Percentiles rank a stretch among this genome's conserved stretches.
phyloP scores from a whole-genome alignment of 2,329 filamentous ascomycete genomes.

The Fusarium sp. region DNA sequence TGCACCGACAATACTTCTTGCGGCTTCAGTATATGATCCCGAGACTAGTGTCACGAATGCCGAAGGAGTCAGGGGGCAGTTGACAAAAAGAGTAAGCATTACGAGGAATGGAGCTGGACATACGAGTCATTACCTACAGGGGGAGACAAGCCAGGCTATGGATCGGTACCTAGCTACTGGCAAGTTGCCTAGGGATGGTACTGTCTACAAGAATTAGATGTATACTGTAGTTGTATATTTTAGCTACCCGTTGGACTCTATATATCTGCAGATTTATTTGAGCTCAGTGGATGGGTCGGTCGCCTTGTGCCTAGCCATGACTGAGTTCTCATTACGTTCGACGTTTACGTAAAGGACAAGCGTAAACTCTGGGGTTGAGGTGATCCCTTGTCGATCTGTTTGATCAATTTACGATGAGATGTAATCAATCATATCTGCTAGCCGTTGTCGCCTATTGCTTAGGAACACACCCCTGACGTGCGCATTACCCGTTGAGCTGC shows the following conservation, averaged over 20 bases:
- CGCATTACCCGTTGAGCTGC: not conserved
- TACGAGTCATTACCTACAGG: slow-evolving; percentile 34
- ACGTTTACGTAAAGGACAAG: not conserved
- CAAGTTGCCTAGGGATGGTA: slow-evolving; percentile 37
- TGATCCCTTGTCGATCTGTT: not conserved
- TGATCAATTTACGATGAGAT: not conserved
- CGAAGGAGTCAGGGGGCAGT: slow-evolving; percentile 34
- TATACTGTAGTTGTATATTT: too few species aligned
- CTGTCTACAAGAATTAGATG: slow-evolving; percentile 29
- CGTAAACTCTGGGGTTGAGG: not conserved
- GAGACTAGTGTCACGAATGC: slow-evolving; percentile 37
- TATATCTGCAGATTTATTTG: not conserved
- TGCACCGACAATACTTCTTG: slow-evolving; percentile 34
- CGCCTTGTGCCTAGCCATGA: not conserved
- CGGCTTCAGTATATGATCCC: slow-evolving; percentile 36
- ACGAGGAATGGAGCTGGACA: slow-evolving; percentile 42
- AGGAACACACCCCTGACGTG: not conserved
- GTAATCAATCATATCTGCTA: not conserved
- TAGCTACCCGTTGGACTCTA: not conserved
- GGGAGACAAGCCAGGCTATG: slow-evolving; percentile 40
- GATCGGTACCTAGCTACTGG: slow-evolving; percentile 37
- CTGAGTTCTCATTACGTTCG: not conserved
- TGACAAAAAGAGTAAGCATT: slow-evolving; percentile 38
- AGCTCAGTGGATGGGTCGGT: not conserved
- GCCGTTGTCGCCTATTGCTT: too few species aligned